phyloP scores from a whole-genome alignment of 2,329 filamentous ascomycete species.

The Penicillium olsonii region DNA sequence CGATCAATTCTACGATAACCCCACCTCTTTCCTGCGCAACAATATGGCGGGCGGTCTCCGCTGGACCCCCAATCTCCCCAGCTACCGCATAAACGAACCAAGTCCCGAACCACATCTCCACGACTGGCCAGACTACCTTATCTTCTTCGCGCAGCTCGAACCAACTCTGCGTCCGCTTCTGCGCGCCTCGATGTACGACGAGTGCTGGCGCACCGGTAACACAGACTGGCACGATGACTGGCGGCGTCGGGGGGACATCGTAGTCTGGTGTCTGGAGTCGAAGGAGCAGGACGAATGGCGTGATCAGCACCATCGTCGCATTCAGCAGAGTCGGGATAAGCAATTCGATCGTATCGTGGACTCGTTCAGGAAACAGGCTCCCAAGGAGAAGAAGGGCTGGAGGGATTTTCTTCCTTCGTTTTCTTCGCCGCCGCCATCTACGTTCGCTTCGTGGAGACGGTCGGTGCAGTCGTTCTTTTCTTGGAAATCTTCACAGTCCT shows the following conservation, averaged over 20 bases:
- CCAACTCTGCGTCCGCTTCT: slow-evolving; percentile 48
- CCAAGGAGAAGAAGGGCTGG: slow-evolving; percentile 15
- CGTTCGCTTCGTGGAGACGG: slow-evolving; percentile 22
- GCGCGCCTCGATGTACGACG: slow-evolving; percentile 51
- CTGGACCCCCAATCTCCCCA: slow-evolving; percentile 35
- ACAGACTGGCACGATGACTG: slow-evolving; percentile 64
- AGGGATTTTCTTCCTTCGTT: slow-evolving; percentile 7
- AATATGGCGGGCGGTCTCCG: slow-evolving; percentile 51
- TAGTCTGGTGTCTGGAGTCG: slow-evolving; percentile 58
- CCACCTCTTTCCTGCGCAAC: slow-evolving; percentile 57
- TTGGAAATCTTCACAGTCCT: slow-evolving; percentile 6
- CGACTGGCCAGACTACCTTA: slow-evolving; percentile 51
- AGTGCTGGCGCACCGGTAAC: slow-evolving; percentile 64
- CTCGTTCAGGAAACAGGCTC: slow-evolving; percentile 29
- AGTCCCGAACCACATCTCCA: slow-evolving; percentile 22
- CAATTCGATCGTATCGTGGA: slow-evolving; percentile 41
- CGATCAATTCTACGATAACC: slow-evolving; percentile 79
- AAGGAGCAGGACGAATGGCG: slow-evolving; percentile 39
- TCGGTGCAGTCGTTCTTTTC: slow-evolving; percentile 15
- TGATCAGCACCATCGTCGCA: slow-evolving; percentile 25
- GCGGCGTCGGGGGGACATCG: slow-evolving; percentile 61
- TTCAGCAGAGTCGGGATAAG: slow-evolving; percentile 27
- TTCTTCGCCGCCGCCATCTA: slow-evolving; percentile 4
- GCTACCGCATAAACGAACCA: slow-evolving; percentile 23
- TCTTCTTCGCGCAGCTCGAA: slow-evolving; percentile 62